Base-by-base conservation (phyloP, 495 filamentous ascomycete species). In the Penicillium chermesinum region DNA sequence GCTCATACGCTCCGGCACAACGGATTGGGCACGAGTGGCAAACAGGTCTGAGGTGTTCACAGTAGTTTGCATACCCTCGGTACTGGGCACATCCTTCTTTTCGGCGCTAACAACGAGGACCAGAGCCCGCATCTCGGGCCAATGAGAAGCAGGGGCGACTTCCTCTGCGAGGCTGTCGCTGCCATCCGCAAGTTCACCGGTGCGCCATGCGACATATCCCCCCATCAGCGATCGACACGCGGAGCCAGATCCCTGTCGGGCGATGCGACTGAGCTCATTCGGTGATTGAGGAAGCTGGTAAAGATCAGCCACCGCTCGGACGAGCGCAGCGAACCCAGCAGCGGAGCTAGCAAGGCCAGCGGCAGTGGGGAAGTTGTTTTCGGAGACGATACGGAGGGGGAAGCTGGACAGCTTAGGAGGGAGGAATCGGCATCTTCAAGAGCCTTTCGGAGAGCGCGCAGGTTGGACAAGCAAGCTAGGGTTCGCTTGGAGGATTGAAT, bases 301-400 rank as follows among this genome's bases (percentile, higher is more conserved):
- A 22, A 98, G 79, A 63, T 96, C 76, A 12, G 94, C 93, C 52
- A 98, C 88, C 34, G 89, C 89, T 38, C 91, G 82, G 34, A 97
- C 90, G 0, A 98, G 81, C 12, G 93, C 93, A 13, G 93, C 93
- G 61, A 97, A 97, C 30, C 93, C 93, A 3, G 93, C 93, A 12
- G 93, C 93, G 0, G 87, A 93, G 39, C 82, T 87, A 18, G 93
- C 93, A 15, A 98, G 83, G 13, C 93, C 93, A n/a, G 93, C 93
- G 21, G 93, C 93, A 18, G 93, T 98, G 44, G 93, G 93, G 80
- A 98, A 98, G 76, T 98, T 98, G 79, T 98, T 98, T 67, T 88
- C 84, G 49, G 85, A 89, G 44, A 91, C 89, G 50, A 97, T 83
- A 36, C 83, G 83, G 43, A 98, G 80, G 17, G 86, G 83, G 52